phyloP scores from a whole-genome alignment of 305 asterid species.

The Andrographis paniculata region DNA sequence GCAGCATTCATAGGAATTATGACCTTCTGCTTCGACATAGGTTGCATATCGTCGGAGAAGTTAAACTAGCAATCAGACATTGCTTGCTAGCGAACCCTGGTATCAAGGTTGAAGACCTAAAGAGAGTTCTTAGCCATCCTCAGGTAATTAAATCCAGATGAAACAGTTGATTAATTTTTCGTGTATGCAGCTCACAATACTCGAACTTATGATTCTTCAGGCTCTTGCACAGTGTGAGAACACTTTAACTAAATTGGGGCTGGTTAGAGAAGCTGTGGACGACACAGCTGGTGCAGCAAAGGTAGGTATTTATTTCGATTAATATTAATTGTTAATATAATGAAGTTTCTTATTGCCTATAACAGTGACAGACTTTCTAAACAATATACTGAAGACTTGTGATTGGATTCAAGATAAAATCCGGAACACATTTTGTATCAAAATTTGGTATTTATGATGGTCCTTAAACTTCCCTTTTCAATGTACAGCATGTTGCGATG shows the following conservation, averaged over 20 bases:
- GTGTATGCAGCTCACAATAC: constrained; percentile 15
- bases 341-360: not conserved
- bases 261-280: constrained; percentile 96
- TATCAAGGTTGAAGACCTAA: constrained; percentile 54
- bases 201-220: constrained; percentile 34
- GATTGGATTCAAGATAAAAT: constrained; percentile 1
- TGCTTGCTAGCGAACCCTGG: constrained; percentile 89
- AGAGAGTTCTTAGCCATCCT: constrained; percentile 95
- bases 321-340: no score
- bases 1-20: constrained; percentile 72
- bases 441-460: constrained; percentile 7
- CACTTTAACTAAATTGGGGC: constrained; percentile 74
- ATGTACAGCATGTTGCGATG: constrained; percentile 62
- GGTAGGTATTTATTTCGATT: no score
- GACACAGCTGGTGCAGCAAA: constrained; percentile 99
- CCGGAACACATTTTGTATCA: constrained; percentile 1
- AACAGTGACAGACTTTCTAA: no score
- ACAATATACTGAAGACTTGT: not conserved
- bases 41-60: constrained; percentile 84
- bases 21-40: constrained; percentile 71
- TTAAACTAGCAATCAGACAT: constrained; percentile 78
- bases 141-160: constrained; percentile 47
- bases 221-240: constrained; percentile 99
- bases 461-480: constrained; percentile 14
- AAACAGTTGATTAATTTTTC: constrained; percentile 10